A percentile compares a stretch with the other conserved stretches of the same genome.
Evolutionary conservation across 495 filamentous ascomycete genomes (phyloP).

Genomic region (Neurospora sp.): DNA sequence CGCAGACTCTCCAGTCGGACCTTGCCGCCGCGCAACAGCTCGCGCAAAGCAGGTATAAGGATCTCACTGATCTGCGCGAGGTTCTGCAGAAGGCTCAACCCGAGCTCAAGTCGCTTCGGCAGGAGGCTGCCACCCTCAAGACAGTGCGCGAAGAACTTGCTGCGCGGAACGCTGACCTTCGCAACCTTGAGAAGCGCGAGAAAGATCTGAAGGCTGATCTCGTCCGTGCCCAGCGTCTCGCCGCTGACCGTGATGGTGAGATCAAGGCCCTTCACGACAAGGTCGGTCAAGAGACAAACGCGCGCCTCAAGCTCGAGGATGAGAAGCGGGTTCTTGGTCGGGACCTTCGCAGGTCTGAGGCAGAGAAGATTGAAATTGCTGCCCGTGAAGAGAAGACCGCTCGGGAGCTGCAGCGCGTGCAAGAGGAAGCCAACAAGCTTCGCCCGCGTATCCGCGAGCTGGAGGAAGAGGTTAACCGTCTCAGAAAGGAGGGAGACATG

Average conservation of each 20-base stretch:
- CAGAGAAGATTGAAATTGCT: conserved; percentile 63
- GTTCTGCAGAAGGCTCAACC: conserved; percentile 77
- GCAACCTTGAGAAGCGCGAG: conserved; percentile 64
- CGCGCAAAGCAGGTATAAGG: conserved; percentile 77
- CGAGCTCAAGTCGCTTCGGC: conserved; percentile 64
- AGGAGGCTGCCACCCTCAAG: conserved; percentile 65
- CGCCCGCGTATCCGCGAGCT: conserved; percentile 55
- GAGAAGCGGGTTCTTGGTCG: conserved; percentile 56
- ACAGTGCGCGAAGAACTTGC: conserved; percentile 59
- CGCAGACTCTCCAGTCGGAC: conserved; percentile 65
- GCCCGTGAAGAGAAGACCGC: conserved; percentile 58
- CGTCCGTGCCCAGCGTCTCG: conserved; percentile 52
- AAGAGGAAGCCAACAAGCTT: conserved; percentile 57
- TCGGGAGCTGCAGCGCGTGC: conserved; percentile 55
- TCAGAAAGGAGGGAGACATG: conserved; percentile 53
- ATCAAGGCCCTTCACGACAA: conserved; percentile 66
- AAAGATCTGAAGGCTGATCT: conserved; percentile 71
- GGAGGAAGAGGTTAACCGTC: conserved; percentile 56
- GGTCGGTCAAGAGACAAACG: conserved; percentile 61
- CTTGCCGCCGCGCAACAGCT: conserved; percentile 77
- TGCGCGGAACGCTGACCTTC: conserved; percentile 57
- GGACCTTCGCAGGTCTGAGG: conserved; percentile 63
- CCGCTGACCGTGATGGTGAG: conserved; percentile 64
- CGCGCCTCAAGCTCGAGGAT: conserved; percentile 66
- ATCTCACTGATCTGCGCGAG: conserved; percentile 66